Evolutionary conservation across 2,329 filamentous ascomycete species (phyloP), one percentile per base, ranked within the genome.

Genomic region (Ophiostoma tasmaniense): DNA sequence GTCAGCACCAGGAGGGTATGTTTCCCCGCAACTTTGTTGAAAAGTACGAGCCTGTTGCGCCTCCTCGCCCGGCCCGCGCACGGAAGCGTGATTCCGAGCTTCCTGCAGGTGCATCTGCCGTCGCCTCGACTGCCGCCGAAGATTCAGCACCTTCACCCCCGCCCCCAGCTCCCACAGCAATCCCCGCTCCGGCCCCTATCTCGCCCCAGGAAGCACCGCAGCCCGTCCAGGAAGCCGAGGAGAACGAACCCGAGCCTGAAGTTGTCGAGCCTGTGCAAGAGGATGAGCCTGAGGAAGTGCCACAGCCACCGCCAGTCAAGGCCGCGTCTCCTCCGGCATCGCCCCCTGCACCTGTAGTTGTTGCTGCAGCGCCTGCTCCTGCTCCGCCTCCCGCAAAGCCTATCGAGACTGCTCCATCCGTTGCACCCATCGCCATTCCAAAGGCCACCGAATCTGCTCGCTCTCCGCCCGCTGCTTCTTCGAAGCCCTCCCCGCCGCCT

Each of bases 11-110:
- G 77, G 89, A 93, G 76, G 94, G 94, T 73, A 90, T 97, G 75
- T 98, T 97, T 79, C 94, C 93, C 67, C 90, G 90, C 77, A 99
- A 98, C 81, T 99, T 99, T 77, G 95, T 99, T 76, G 95, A 99
- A 80, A 92, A 90, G 80, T 96, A 92, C 79, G 94, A 98, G 78
- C 95, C 95, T 50, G 90, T 89, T 69, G 90, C 94, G 72, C 95
- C 95, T 71, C 92, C 93, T 71, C 88, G 95, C 70, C 95, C 95
- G 70, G 85, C 87, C 72, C 88, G 95, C 75, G 83, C 87, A 20
- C 89, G 91, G 73, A 93, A 90, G 81, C 90, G 87, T 76, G 87
- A 90, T 50, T 70, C 77, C 30, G 79, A 68, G 30, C 50, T 70
- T 1, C 66, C 71, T 2, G 66, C 62, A 13, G 67, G 61, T 4